Percentiles rank a stretch among this genome's conserved stretches.
Conservation (phyloP, 805 yeast species). For the Alloascoidea africana region DNA sequence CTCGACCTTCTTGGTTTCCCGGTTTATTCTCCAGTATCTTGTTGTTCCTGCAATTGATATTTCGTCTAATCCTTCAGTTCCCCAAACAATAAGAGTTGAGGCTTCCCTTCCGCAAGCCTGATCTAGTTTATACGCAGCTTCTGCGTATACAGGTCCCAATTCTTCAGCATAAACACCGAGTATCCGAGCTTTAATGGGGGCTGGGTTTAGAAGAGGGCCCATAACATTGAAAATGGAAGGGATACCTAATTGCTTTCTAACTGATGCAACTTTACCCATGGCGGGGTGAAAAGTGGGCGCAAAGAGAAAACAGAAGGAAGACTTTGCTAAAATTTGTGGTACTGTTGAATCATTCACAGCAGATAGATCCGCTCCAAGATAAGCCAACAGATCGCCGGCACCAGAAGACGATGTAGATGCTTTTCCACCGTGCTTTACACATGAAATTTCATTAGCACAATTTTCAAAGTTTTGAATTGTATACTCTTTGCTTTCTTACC, state of each 20-base stretch:
- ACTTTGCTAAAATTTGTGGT: conserved; percentile 33
- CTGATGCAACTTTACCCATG: conserved; percentile 66
- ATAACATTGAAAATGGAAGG: conserved; percentile 90
- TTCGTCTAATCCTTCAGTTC: conserved; percentile 85
- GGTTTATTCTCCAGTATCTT: conserved; percentile 58
- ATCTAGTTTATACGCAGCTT: conserved; percentile 58
- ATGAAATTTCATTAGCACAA: too few relatives aligned
- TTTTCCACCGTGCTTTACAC: conserved; percentile 74
- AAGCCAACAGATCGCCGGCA: conserved; percentile 73
- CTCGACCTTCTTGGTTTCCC: conserved; percentile 25
- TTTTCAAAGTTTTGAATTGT: too few relatives aligned
- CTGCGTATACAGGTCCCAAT: conserved; percentile 74
- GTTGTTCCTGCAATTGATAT: conserved; percentile 82
- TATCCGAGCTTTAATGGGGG: conserved; percentile 62
- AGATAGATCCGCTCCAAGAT: conserved; percentile 71
- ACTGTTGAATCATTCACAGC: conserved; percentile 50
- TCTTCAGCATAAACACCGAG: conserved; percentile 77
- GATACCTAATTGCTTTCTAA: conserved; percentile 69
- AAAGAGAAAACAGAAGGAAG: conserved; percentile 50
- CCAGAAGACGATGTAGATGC: conserved; percentile 92
- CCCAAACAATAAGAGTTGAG: conserved; percentile 80
- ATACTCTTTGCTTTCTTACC: too few relatives aligned
- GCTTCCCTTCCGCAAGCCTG: conserved; percentile 24
- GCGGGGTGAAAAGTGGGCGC: conserved; percentile 95
- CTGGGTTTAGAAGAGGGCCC: conserved; percentile 92